Percentiles rank a stretch among this genome's conserved stretches.
Evolutionary conservation across 163 green algal genomes (phyloP).

Genomic region (Scenedesmus sp.): DNA sequence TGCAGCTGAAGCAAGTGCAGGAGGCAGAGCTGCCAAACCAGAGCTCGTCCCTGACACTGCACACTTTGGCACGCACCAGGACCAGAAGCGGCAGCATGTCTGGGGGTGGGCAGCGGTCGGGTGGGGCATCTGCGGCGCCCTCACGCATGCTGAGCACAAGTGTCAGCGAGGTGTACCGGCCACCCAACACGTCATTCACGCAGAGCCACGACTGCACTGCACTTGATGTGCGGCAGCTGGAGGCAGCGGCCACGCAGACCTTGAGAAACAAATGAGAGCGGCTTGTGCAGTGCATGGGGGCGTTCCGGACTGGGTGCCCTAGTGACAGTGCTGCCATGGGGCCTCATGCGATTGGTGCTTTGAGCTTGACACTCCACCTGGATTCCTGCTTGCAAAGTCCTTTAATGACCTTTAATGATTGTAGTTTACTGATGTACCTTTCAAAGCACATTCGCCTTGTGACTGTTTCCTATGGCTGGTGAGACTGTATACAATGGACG

Average conservation of each 20-base stretch:
- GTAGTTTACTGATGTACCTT: no score
- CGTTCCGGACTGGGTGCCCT: no score
- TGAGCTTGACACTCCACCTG: no score
- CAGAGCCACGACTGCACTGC: background rate
- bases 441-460: no score
- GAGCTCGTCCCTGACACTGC: background rate
- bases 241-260: background rate
- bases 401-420: no score
- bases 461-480: background rate
- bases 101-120: background rate
- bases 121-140: background rate
- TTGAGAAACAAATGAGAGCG: background rate
- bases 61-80: background rate
- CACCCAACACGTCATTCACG: background rate
- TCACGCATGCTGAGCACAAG: background rate
- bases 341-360: no score
- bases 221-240: background rate
- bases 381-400: no score
- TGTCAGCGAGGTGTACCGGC: background rate
- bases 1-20: constrained; percentile 36
- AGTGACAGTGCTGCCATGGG: no score
- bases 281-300: no score
- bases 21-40: background rate
- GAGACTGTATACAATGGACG: background rate
- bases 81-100: background rate